phyloP scores from a whole-genome alignment of 306 rosid species.

The Alnus glutinosa region DNA sequence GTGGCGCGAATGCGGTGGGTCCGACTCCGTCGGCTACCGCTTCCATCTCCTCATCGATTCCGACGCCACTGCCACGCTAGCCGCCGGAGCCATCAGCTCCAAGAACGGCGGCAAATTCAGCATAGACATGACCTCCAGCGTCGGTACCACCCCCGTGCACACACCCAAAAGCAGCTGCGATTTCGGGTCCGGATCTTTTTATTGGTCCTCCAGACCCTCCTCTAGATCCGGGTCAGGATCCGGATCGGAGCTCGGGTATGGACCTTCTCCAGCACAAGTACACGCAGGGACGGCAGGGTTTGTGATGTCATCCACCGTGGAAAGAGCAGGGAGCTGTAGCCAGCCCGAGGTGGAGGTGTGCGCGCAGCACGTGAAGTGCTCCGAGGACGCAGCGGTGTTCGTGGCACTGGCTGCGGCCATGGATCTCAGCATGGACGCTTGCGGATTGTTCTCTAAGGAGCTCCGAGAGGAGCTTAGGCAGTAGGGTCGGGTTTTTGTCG shows the following conservation, averaged over 20 bases:
- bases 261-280: constrained; percentile 61
- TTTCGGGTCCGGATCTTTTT: constrained; percentile 34
- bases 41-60: constrained; percentile 49
- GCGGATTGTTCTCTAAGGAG: constrained; percentile 55
- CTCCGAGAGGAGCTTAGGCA: constrained; percentile 56
- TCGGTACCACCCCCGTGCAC: constrained; percentile 55
- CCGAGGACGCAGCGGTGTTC: constrained; percentile 59
- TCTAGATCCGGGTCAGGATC: constrained; percentile 42
- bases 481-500: constrained; percentile 18
- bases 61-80: constrained; percentile 47
- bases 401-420: constrained; percentile 62
- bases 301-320: constrained; percentile 59
- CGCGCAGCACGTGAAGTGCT: constrained; percentile 54
- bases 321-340: constrained; percentile 51
- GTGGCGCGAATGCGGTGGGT: constrained; percentile 66
- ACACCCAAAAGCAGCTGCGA: constrained; percentile 72
- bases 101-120: constrained; percentile 57
- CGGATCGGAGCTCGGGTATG: constrained; percentile 50
- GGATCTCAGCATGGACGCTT: constrained; percentile 62
- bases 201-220: too few relatives aligned
- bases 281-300: constrained; percentile 44
- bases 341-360: constrained; percentile 57
- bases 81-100: constrained; percentile 47
- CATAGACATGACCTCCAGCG: constrained; percentile 50
- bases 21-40: constrained; percentile 60